These are phyloP conservation scores for Chaetomium fimeti DNA, from an alignment of 495 filamentous ascomycete species.

Conservation along the genomic window DNA sequence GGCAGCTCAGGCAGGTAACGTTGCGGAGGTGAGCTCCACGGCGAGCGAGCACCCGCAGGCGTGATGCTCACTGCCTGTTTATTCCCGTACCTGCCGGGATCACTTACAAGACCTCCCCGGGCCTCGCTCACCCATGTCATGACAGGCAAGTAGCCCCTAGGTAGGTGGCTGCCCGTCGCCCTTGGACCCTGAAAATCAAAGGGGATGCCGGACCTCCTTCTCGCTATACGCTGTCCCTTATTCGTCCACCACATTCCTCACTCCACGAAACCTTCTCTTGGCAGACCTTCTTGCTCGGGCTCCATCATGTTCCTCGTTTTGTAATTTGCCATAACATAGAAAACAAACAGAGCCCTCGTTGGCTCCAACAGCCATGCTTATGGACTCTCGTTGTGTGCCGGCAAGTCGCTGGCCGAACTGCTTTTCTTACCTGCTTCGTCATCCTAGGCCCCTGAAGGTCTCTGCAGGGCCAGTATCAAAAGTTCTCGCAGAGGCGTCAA, in stretches of 20 bases:
- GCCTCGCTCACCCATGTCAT: background rate
- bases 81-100: conserved; percentile 13
- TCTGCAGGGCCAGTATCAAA: background rate
- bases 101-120: background rate
- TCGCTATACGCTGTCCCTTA: conserved; percentile 29
- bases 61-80: background rate
- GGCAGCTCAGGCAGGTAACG: too few relatives aligned
- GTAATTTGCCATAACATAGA: background rate
- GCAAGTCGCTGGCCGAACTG: background rate
- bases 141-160: conserved; percentile 2
- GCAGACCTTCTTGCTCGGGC: background rate
- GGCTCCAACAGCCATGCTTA: background rate
- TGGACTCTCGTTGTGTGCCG: background rate
- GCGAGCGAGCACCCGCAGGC: background rate
- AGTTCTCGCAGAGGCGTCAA: background rate
- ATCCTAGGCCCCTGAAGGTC: background rate
- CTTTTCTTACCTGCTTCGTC: background rate
- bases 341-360: background rate
- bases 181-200: background rate
- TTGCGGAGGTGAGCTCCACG: too few relatives aligned
- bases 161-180: conserved; percentile 4
- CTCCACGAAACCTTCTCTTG: conserved; percentile 20
- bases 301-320: background rate
- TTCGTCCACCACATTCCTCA: conserved; percentile 20
- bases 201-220: background rate